Evolutionary conservation across 2,329 filamentous ascomycete species (phyloP).

Genomic region (Cryphonectria radicalis): DNA sequence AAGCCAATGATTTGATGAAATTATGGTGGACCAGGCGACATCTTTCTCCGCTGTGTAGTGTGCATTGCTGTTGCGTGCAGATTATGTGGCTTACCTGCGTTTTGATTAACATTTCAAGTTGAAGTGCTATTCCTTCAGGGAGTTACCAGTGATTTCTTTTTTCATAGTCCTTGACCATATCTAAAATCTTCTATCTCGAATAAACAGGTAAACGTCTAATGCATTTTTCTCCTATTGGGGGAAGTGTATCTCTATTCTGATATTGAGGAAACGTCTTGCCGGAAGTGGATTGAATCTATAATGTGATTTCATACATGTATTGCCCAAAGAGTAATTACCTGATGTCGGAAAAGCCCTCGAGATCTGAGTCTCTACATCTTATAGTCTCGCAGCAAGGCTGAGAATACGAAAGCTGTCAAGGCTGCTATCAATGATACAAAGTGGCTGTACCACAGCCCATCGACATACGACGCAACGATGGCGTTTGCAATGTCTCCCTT

Average conservation of each 20-base stretch:
- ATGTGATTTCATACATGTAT: not conserved
- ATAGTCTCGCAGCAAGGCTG: conserved; percentile 37
- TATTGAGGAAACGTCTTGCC: not conserved
- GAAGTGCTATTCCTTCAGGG: not conserved
- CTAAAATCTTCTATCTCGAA: not conserved
- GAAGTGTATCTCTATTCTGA: not conserved
- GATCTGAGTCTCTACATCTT: conserved; percentile 24
- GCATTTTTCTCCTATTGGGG: not conserved
- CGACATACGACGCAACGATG: conserved; percentile 40
- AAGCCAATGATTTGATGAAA: not conserved
- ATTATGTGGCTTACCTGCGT: not conserved
- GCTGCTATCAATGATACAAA: conserved; percentile 39
- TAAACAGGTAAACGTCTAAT: not conserved
- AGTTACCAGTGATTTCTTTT: not conserved
- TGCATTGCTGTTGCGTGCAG: not conserved
- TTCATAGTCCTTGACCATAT: not conserved
- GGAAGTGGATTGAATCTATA: not conserved
- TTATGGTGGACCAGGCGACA: not conserved
- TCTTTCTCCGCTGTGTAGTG: not conserved
- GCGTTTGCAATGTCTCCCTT: conserved; percentile 35
- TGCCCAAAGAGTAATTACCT: not conserved
- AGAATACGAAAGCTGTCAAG: conserved; percentile 33
- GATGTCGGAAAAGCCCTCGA: not conserved
- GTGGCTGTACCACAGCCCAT: conserved; percentile 42
- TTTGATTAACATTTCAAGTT: not conserved